Evolutionary conservation across 805 yeast species (phyloP), one percentile per base, ranked within the genome.

Genomic region (Candida multigemmis): DNA sequence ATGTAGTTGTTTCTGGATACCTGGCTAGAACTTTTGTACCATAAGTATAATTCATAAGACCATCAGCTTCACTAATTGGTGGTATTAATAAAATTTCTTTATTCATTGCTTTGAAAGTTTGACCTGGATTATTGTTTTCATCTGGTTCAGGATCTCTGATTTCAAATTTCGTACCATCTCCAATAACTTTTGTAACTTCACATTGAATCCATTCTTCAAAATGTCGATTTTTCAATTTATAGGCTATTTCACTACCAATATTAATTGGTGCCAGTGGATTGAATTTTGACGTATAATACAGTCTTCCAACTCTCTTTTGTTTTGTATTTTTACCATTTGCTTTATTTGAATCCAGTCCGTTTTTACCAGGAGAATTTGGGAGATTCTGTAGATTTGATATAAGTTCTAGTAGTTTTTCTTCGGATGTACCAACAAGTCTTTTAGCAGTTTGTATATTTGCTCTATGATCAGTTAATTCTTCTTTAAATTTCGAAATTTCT

Each of bases 101-200:
- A 67, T 82, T 74, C 12, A 71, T 77, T 7, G 95, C 86, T 42
- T 77, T 80, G 56, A 78, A 91, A 1, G 81, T 64, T 41, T 79
- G 89, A 2, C 95, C 96, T 4, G 87, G 81, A 31, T 87, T 84
- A 36, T 81, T 83, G 40, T 76, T 70, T 43, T 89, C 97, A 45
- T 91, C 98, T 0, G 98, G 97, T 44, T 91, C 98, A 0, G 97
- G 96, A 50, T 91, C 98, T 41, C 84, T 74, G n/a, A 91, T 87
- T 53, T 91, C 97, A 48, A 78, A 86, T 32, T 72, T 66, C 5
- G 39, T 58, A 1, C 91, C 89, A 38, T 84, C 94, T 1, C 73
- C 72, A n/a, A 74, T 53, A 3, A 89, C 74, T 38, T 72, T 75
- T 15, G 77, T 70, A 10, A 91, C 94, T 44, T 81, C 85, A 57